Conservation (phyloP, 1,284 basidiomycete genomes). For the Phellopilus nigrolimitatus region DNA sequence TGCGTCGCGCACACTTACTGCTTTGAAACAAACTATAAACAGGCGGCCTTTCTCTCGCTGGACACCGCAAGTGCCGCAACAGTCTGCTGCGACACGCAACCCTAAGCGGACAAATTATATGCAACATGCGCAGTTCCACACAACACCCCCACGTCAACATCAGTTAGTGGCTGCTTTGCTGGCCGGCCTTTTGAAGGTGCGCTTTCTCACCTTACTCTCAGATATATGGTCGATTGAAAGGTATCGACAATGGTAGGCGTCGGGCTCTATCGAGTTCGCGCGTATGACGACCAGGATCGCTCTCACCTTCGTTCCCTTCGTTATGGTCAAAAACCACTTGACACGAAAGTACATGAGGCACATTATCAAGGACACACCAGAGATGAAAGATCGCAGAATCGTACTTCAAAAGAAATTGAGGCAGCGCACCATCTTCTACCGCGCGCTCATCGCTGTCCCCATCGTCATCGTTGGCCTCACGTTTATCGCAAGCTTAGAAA, state of each 20-base stretch:
- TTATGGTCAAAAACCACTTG: conserved; percentile 48
- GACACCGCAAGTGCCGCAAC: neutral
- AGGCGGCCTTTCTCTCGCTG: neutral
- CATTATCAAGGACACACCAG: conserved; percentile 41
- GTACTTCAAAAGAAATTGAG: conserved; percentile 44
- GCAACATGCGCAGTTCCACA: conserved; percentile 33
- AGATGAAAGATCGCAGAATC: conserved; percentile 47
- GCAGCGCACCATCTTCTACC: conserved; percentile 45
- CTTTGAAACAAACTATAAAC: neutral
- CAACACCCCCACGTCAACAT: conserved; percentile 34
- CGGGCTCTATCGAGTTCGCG: conserved; percentile 53
- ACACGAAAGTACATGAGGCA: conserved; percentile 37
- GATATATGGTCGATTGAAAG: no score
- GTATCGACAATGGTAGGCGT: no score
- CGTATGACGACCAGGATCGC: conserved; percentile 63
- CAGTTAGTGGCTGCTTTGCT: conserved; percentile 38
- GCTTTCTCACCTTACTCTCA: conserved; percentile 17
- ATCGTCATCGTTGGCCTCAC: conserved; percentile 67
- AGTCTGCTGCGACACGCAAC: neutral
- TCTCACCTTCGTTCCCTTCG: conserved; percentile 65
- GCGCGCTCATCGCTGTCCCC: conserved; percentile 63
- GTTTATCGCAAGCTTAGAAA: conserved; percentile 73
- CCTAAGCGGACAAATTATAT: neutral
- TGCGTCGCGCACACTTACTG: neutral
- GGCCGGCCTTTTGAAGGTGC: conserved; percentile 44